phyloP scores from a whole-genome alignment of 2,329 filamentous ascomycete species.

The Fusarium equiseti region DNA sequence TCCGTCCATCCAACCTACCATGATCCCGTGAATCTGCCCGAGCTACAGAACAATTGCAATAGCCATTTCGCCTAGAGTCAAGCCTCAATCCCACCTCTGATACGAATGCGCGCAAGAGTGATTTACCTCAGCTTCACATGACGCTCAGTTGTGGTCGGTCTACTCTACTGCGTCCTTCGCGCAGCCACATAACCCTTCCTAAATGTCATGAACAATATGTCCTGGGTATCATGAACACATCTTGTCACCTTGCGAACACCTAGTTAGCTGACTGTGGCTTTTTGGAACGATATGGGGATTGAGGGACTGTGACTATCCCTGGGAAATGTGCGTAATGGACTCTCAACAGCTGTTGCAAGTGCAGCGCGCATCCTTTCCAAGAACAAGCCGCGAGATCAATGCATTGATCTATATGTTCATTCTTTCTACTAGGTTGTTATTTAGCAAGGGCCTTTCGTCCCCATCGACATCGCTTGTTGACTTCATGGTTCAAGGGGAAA shows the following conservation, averaged over 20 bases:
- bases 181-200: not conserved
- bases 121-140: not conserved
- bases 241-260: not conserved
- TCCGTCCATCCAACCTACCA: not conserved
- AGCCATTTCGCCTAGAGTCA: not conserved
- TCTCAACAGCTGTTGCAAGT: not conserved
- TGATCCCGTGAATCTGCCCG: not conserved
- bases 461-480: not conserved
- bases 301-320: not conserved
- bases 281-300: not conserved
- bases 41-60: not conserved
- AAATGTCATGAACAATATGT: not conserved
- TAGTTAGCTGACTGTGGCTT: not conserved
- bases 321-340: not conserved
- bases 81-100: not conserved
- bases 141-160: not conserved
- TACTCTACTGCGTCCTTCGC: not conserved
- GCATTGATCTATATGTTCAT: not conserved
- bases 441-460: not conserved
- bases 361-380: not conserved
- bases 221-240: not conserved
- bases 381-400: not conserved
- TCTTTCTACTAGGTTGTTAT: not conserved
- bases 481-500: not conserved
- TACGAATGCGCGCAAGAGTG: not conserved